Evolutionary conservation across 78 protist genomes (phyloP), one percentile per base, ranked within the genome.

Genomic region (Trichosphaerium sp.): DNA sequence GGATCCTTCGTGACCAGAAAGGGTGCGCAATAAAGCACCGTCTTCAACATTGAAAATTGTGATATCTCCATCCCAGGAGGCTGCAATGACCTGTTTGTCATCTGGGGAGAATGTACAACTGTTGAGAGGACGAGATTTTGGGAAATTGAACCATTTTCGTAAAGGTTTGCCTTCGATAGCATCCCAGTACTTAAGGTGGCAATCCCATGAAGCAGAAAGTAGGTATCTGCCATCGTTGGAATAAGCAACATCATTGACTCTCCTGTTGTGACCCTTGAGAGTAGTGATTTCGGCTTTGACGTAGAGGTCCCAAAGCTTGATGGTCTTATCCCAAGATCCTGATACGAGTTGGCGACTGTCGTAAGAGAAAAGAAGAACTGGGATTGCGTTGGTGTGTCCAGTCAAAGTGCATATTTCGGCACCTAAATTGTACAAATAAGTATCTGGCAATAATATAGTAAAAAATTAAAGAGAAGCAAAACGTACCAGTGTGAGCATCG

Each of bases 301-400:
- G 0, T 60, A 68, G 10, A 76, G 48, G 67, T 83, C 85, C 85
- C 84, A 83, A 37, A 83, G 18, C 29, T 55, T 58, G 0, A 59
- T 62, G 10, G 72, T 54, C 18, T 65, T 49, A 52, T 83, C 88
- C 82, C 77, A 81, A 21, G 67, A 23, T 25, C 75, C 28, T 4
- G 80, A 66, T 18, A 72, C 88, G 28, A 83, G 38, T 1, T 66
- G 23, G 28, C 68, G 47, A 35, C 77, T 68, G 61, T 83, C 88
- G 14, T 21, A 57, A 15, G 69, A 49, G 52, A 78, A 84, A 1
- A 77, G 62, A 23, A 73, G 40, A 3, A 65, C 39, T 25, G 65
- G 39, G 11, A 84, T 71, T 67, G 87, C 74, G 43, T 51, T 49
- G 12, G 62, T 34, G 67, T 84, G 89, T 1, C 83, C 80, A 32